phyloP scores from a whole-genome alignment of 352 stramenopile species.

The Phytophthora sansomeana region DNA sequence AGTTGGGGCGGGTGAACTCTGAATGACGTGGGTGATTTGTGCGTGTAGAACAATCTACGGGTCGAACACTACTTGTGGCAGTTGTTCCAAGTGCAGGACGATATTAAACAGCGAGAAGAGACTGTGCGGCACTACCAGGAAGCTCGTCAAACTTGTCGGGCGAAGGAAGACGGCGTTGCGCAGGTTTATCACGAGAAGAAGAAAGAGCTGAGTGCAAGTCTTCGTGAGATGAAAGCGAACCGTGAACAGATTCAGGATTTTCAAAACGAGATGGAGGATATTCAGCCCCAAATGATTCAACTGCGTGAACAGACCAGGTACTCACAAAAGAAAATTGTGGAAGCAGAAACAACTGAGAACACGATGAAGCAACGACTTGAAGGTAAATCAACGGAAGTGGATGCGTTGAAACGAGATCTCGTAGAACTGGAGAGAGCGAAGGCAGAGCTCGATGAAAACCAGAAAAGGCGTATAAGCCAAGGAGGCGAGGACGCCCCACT shows the following conservation, averaged over 20 bases:
- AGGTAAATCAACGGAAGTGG: slow-evolving; percentile 89
- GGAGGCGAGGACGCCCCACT: slow-evolving; percentile 54
- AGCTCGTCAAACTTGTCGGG: slow-evolving; percentile 42
- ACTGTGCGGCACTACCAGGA: slow-evolving; percentile 64
- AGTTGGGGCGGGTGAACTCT: not conserved
- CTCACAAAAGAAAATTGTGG: slow-evolving; percentile 68
- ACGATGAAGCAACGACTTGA: slow-evolving; percentile 78
- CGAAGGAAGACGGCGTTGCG: slow-evolving; percentile 60
- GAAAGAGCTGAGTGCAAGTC: slow-evolving; percentile 61
- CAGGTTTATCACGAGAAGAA: slow-evolving; percentile 74
- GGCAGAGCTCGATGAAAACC: slow-evolving; percentile 57
- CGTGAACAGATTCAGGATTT: slow-evolving; percentile 78
- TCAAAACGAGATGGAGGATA: slow-evolving; percentile 87
- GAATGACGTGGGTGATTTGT: slow-evolving; percentile 7
- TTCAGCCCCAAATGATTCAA: slow-evolving; percentile 76
- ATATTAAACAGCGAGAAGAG: slow-evolving; percentile 88
- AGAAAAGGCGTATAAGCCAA: slow-evolving; percentile 41
- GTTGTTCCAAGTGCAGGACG: slow-evolving; percentile 94
- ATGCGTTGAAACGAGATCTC: slow-evolving; percentile 78
- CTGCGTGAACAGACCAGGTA: slow-evolving; percentile 93
- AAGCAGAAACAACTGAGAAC: slow-evolving; percentile 56
- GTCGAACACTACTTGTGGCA: slow-evolving; percentile 97
- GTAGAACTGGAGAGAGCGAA: slow-evolving; percentile 70
- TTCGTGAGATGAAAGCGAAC: slow-evolving; percentile 70
- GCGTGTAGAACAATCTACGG: slow-evolving; percentile 67